Percentiles rank a stretch among this genome's conserved stretches.
These are phyloP conservation scores for Phytophthora pistaciae DNA, from an alignment of 352 stramenopile genomes.

Conservation along the genomic window DNA sequence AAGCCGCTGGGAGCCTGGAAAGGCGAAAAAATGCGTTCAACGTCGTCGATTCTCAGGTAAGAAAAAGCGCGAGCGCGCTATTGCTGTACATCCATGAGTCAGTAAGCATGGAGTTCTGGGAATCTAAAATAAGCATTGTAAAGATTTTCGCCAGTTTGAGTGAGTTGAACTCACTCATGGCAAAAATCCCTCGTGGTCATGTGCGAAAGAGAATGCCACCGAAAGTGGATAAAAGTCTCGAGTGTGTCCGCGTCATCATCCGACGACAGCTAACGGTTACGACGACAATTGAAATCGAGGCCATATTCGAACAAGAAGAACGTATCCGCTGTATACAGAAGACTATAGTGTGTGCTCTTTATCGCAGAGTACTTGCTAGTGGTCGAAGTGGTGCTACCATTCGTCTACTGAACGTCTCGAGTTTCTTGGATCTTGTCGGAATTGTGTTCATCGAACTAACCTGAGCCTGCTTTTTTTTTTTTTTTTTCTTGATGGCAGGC, in stretches of 20 bases:
- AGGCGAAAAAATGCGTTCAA: too few species aligned
- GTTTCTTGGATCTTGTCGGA: not conserved
- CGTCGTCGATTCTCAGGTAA: too few species aligned
- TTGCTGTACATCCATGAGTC: too few species aligned
- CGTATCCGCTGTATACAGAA: constrained; percentile 31
- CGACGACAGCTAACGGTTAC: not conserved
- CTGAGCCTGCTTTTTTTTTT: too few species aligned
- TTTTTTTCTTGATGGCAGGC: not conserved
- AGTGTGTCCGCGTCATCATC: not conserved
- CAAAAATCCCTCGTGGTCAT: too few species aligned
- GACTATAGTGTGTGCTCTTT: constrained; percentile 32
- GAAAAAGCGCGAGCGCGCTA: too few species aligned
- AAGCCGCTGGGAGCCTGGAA: too few species aligned
- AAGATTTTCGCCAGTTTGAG: too few species aligned
- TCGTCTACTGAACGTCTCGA: constrained; percentile 36
- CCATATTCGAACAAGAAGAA: constrained; percentile 20
- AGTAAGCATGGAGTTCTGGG: too few species aligned
- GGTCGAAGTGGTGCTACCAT: constrained; percentile 46
- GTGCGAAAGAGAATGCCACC: too few species aligned
- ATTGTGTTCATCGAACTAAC: constrained; percentile 2
- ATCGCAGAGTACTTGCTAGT: constrained; percentile 52
- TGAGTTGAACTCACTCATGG: too few species aligned
- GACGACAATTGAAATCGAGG: not conserved
- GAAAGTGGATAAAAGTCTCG: constrained; percentile 15
- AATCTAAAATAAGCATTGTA: too few species aligned